Percentiles rank a stretch among this genome's conserved stretches.
Evolutionary conservation across 1,284 basidiomycete species (phyloP).

Genomic region (Trichosporon ovoides): DNA sequence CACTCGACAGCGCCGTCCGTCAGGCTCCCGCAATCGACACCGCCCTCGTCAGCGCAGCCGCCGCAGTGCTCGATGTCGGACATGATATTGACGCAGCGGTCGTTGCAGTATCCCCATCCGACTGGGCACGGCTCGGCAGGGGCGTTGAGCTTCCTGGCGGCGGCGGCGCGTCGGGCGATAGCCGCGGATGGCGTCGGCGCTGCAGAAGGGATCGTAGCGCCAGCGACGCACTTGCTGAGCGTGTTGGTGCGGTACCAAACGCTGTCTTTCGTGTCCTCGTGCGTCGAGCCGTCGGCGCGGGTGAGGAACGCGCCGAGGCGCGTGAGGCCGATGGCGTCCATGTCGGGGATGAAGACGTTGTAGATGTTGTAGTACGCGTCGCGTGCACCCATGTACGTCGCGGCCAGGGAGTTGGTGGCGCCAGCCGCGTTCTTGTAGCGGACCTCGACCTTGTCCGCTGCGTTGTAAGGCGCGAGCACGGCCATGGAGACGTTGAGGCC

Average conservation of each 20-base stretch:
- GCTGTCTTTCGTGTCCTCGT: constrained; percentile 6
- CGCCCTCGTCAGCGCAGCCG: constrained; percentile 1
- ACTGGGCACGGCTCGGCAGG: constrained; percentile 7
- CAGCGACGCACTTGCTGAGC: constrained; percentile 9
- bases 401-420: neutral
- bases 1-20: neutral
- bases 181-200: constrained; percentile 7
- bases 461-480: constrained; percentile 13
- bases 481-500: constrained; percentile 15
- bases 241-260: constrained; percentile 8
- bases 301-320: constrained; percentile 10
- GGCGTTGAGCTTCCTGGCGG: constrained; percentile 4
- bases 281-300: constrained; percentile 8
- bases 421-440: constrained; percentile 4
- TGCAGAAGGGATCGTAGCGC: constrained; percentile 8
- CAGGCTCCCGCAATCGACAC: constrained; percentile 6
- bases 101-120: neutral
- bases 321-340: constrained; percentile 1
- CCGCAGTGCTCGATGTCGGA: constrained; percentile 8
- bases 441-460: constrained; percentile 12
- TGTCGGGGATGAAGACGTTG: constrained; percentile 10
- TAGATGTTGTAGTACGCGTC: constrained; percentile 9
- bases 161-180: neutral
- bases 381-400: constrained; percentile 9
- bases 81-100: constrained; percentile 5